Percentiles rank a stretch among this genome's conserved stretches.
Conservation (phyloP, 129 eudicot species). For the Gnaphalium uliginosum region DNA sequence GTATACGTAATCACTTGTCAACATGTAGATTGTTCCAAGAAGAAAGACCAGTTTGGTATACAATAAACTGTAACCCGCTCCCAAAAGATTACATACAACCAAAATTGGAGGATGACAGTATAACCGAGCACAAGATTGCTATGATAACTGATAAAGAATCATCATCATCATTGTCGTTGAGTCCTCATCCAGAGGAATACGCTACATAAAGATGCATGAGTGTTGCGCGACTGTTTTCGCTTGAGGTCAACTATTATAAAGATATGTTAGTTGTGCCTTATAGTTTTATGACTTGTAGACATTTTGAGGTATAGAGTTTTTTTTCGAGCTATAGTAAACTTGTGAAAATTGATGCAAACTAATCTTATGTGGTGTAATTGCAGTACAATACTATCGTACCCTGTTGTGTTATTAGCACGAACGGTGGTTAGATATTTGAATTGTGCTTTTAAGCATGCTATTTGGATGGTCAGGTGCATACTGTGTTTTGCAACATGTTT, state of each 20-base stretch:
- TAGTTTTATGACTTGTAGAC: constrained; percentile 7
- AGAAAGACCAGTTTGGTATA: constrained; percentile 89
- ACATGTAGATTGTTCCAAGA: constrained; percentile 75
- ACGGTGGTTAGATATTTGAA: neutral
- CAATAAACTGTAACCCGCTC: constrained; percentile 78
- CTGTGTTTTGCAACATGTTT: neutral
- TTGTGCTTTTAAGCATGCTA: neutral
- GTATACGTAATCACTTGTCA: neutral
- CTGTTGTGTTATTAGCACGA: neutral
- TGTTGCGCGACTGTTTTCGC: neutral
- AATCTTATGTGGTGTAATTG: neutral
- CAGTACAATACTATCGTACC: neutral
- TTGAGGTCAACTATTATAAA: neutral
- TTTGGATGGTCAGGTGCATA: neutral
- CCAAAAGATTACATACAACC: constrained; percentile 61
- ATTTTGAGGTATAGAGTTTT: constrained; percentile 17
- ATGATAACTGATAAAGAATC: constrained; percentile 53
- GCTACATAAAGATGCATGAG: constrained; percentile 28
- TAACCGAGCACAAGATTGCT: constrained; percentile 38
- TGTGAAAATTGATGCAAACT: neutral
- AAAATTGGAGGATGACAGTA: constrained; percentile 42
- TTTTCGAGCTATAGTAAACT: constrained; percentile 8
- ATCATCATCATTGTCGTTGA: constrained; percentile 31
- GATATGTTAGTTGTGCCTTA: neutral
- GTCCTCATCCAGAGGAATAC: constrained; percentile 40